Percentiles rank a stretch among this genome's conserved stretches.
phyloP scores from a whole-genome alignment of 2,329 filamentous ascomycete genomes.

The Fusarium robinianum region DNA sequence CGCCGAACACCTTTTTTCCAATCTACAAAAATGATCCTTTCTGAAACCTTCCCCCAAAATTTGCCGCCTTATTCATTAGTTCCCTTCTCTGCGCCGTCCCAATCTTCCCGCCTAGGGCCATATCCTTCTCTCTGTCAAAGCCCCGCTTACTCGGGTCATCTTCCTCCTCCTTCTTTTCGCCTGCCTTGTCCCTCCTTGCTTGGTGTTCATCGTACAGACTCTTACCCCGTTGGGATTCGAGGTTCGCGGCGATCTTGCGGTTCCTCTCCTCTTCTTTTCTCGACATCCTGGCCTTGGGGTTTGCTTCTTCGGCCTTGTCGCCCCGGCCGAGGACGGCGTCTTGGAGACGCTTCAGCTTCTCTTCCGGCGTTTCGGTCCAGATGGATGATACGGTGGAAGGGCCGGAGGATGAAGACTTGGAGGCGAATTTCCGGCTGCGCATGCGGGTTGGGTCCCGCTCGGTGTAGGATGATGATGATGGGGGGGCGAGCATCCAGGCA shows the following conservation, averaged over 20 bases:
- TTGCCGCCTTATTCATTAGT: slow-evolving; percentile 75
- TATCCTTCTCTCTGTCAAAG: slow-evolving; percentile 94
- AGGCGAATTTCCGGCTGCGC: slow-evolving; percentile 80
- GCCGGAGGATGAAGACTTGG: slow-evolving; percentile 50
- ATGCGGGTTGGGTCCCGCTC: slow-evolving; percentile 83
- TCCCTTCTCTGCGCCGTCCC: slow-evolving; percentile 75
- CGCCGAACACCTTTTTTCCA: too few species aligned
- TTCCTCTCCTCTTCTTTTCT: slow-evolving; percentile 61
- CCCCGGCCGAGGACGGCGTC: slow-evolving; percentile 80
- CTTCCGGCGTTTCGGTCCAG: slow-evolving; percentile 91
- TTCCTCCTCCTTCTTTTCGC: slow-evolving; percentile 60
- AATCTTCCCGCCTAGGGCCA: slow-evolving; percentile 75
- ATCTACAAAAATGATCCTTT: slow-evolving; percentile 68
- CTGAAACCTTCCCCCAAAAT: slow-evolving; percentile 81
- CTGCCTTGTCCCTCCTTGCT: slow-evolving; percentile 37
- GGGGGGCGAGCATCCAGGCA: slow-evolving; percentile 81
- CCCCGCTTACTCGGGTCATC: slow-evolving; percentile 89
- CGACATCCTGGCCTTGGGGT: slow-evolving; percentile 47
- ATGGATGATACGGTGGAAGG: slow-evolving; percentile 62
- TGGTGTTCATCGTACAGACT: slow-evolving; percentile 65
- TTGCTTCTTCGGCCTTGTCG: slow-evolving; percentile 46
- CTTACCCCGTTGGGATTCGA: slow-evolving; percentile 59
- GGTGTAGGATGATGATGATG: slow-evolving; percentile 57
- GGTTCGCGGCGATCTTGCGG: slow-evolving; percentile 52
- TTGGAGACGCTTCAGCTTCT: slow-evolving; percentile 79